These are phyloP conservation scores for Aspergillus ibericus DNA, from an alignment of 2,329 filamentous ascomycete species.

Conservation along the genomic window DNA sequence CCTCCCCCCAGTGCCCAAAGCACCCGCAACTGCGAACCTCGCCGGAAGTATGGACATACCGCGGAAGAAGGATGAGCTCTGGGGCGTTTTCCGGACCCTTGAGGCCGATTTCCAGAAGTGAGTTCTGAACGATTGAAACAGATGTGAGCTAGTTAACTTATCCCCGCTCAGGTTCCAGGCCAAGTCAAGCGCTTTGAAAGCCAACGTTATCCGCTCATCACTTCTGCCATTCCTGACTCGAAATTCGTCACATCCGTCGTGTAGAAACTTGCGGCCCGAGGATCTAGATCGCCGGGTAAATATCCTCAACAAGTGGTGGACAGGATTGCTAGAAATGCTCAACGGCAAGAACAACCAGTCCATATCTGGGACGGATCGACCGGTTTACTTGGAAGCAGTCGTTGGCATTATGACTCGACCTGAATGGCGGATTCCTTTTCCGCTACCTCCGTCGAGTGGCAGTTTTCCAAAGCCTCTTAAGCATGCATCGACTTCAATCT, in stretches of 20 bases:
- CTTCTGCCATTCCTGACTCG: slow-evolving; percentile 76
- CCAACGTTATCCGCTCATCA: slow-evolving; percentile 69
- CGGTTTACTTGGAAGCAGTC: slow-evolving; percentile 74
- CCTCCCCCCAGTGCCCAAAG: slow-evolving; percentile 49
- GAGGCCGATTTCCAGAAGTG: slow-evolving; percentile 69
- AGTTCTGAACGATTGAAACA: slow-evolving; percentile 19
- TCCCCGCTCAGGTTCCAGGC: slow-evolving; percentile 60
- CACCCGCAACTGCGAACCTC: slow-evolving; percentile 42
- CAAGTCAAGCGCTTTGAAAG: slow-evolving; percentile 72
- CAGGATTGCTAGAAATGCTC: slow-evolving; percentile 74
- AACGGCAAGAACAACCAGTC: slow-evolving; percentile 73
- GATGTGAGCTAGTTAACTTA: slow-evolving; percentile 10
- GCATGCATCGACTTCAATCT: slow-evolving; percentile 46
- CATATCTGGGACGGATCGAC: slow-evolving; percentile 80
- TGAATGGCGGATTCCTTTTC: slow-evolving; percentile 77
- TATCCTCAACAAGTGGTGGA: slow-evolving; percentile 91
- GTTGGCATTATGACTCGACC: slow-evolving; percentile 82
- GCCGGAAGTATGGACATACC: slow-evolving; percentile 35
- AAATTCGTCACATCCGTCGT: slow-evolving; percentile 68
- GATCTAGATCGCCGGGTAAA: slow-evolving; percentile 77
- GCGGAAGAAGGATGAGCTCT: slow-evolving; percentile 69
- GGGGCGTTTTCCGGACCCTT: slow-evolving; percentile 66
- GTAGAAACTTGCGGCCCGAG: slow-evolving; percentile 66
- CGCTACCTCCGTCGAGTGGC: slow-evolving; percentile 55
- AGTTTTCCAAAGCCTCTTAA: slow-evolving; percentile 33